phyloP scores from a whole-genome alignment of 768 basidiomycete species.

The Panus rudis region DNA sequence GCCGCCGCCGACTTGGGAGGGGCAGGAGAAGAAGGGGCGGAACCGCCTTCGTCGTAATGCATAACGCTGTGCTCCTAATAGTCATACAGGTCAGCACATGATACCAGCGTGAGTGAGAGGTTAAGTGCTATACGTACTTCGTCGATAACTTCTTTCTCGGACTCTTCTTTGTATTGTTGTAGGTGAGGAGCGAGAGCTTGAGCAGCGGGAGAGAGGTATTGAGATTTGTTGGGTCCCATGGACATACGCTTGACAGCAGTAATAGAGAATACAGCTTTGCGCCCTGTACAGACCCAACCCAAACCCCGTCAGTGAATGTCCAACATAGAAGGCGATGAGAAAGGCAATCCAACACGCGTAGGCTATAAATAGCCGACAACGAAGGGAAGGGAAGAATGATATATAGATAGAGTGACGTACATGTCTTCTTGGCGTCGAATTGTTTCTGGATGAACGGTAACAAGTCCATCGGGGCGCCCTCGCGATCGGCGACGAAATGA shows the following conservation, averaged over 20 bases:
- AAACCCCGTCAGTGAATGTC: not conserved
- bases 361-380: not conserved
- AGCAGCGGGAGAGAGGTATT: constrained; percentile 33
- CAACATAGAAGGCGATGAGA: constrained; percentile 2
- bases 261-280: constrained; percentile 81
- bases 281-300: constrained; percentile 48
- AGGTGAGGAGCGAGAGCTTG: constrained; percentile 53
- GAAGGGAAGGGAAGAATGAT: not conserved
- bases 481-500: constrained; percentile 63
- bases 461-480: constrained; percentile 66
- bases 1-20: not conserved
- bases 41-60: constrained; percentile 2
- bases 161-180: constrained; percentile 71
- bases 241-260: constrained; percentile 81
- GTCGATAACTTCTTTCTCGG: constrained; percentile 42
- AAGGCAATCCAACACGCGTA: not conserved
- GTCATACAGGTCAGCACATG: not conserved
- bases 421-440: constrained; percentile 83
- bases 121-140: constrained; percentile 13
- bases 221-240: constrained; percentile 33
- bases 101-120: too few species aligned
- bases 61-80: constrained; percentile 3
- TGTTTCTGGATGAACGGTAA: constrained; percentile 85
- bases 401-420: constrained; percentile 39
- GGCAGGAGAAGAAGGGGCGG: not conserved